Conservation (phyloP, 805 yeast genomes). For the Spathaspora passalidarum region DNA sequence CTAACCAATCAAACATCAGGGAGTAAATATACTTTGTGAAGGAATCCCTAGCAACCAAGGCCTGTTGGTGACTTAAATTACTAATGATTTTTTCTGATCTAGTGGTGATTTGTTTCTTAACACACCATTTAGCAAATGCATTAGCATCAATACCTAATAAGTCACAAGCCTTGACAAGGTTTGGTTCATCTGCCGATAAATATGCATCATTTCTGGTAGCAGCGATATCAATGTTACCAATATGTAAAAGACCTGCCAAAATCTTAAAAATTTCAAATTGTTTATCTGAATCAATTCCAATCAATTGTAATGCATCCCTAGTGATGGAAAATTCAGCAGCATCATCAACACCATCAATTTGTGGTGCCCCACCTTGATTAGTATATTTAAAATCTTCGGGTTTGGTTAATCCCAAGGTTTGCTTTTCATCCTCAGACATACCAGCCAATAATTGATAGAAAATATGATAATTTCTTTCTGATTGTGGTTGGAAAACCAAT, state of each 20-base stretch:
- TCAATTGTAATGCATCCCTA: constrained; percentile 68
- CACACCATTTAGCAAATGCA: constrained; percentile 83
- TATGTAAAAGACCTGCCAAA: constrained; percentile 83
- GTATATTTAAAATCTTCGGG: constrained; percentile 75
- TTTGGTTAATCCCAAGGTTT: constrained; percentile 55
- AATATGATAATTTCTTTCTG: constrained; percentile 94
- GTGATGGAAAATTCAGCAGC: constrained; percentile 74
- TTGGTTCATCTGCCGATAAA: constrained; percentile 83
- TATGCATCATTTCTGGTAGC: constrained; percentile 83
- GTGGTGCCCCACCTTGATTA: constrained; percentile 81
- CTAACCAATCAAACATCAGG: constrained; percentile 93
- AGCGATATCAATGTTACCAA: constrained; percentile 87
- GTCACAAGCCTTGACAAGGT: constrained; percentile 75
- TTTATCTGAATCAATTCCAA: constrained; percentile 61
- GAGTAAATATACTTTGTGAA: constrained; percentile 93
- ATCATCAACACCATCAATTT: constrained; percentile 79
- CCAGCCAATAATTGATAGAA: constrained; percentile 89
- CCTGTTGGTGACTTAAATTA: constrained; percentile 77
- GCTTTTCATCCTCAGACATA: constrained; percentile 51
- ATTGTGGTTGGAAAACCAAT: constrained; percentile 84
- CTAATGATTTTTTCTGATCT: constrained; percentile 88
- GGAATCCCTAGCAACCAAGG: constrained; percentile 92
- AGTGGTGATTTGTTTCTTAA: constrained; percentile 89
- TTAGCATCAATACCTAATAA: constrained; percentile 75
- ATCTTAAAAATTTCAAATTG: constrained; percentile 73